These are phyloP conservation scores for Trichoderma endophyticum DNA, from an alignment of 2,329 filamentous ascomycete species.

Conservation along the genomic window DNA sequence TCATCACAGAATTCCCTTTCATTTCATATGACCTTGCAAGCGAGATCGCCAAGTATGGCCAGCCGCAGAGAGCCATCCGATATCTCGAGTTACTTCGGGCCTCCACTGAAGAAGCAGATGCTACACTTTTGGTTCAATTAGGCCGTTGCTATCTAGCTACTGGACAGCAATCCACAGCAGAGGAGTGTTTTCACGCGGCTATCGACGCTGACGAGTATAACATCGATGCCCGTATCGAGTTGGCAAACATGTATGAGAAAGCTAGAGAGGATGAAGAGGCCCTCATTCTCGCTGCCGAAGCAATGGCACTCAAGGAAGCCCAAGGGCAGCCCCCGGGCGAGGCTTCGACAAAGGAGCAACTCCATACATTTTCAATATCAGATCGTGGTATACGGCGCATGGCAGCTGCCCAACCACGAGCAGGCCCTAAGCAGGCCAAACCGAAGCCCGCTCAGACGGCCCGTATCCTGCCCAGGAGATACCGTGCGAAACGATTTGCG, in stretches of 20 bases:
- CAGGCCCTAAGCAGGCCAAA: constrained; percentile 3
- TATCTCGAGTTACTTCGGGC: constrained; percentile 56
- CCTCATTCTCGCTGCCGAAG: constrained; percentile 71
- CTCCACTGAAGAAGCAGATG: constrained; percentile 48
- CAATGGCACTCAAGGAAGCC: constrained; percentile 60
- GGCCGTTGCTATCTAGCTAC: constrained; percentile 67
- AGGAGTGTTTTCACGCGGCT: constrained; percentile 72
- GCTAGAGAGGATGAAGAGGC: constrained; percentile 71
- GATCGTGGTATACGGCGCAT: not conserved
- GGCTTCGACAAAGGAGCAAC: constrained; percentile 4
- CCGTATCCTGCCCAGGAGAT: constrained; percentile 36
- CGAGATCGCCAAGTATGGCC: constrained; percentile 37
- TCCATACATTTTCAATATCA: not conserved
- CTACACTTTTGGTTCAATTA: constrained; percentile 51
- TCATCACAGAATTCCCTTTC: constrained; percentile 67
- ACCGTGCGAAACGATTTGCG: constrained; percentile 46
- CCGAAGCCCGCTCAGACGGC: not conserved
- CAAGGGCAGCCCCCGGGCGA: constrained; percentile 33
- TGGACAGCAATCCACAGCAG: constrained; percentile 64
- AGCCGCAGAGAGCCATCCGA: constrained; percentile 42
- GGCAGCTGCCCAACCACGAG: constrained; percentile 1
- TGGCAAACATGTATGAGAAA: constrained; percentile 82
- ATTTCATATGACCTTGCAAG: constrained; percentile 68
- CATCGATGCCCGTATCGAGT: constrained; percentile 72
- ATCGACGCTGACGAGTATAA: constrained; percentile 68